These are phyloP conservation scores for Gonapodya prolifera DNA, from an alignment of 192 early-diverging fungal species.

Conservation along the genomic window DNA sequence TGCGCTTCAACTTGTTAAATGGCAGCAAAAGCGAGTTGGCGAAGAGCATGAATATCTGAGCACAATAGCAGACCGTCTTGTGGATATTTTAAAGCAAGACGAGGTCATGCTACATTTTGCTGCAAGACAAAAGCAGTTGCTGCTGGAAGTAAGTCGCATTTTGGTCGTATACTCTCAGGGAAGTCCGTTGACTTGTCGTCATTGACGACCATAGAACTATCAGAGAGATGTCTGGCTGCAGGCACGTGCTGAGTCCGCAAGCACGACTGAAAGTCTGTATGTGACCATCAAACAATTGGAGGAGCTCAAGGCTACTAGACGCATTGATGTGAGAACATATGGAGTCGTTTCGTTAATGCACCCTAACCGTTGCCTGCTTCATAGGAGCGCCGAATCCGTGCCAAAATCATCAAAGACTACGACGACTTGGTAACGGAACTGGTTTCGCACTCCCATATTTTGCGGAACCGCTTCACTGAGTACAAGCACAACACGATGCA, in stretches of 20 bases:
- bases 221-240: neutral
- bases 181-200: too few relatives aligned
- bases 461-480: neutral
- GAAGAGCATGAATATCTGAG: neutral
- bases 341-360: neutral
- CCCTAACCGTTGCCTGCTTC: neutral
- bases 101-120: neutral
- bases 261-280: neutral
- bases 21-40: neutral
- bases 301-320: neutral
- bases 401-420: neutral
- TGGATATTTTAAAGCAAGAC: neutral
- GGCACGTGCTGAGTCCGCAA: neutral
- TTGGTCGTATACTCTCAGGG: too few relatives aligned
- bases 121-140: neutral
- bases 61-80: neutral
- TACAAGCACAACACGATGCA: neutral
- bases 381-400: neutral
- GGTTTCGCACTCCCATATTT: neutral
- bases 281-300: neutral
- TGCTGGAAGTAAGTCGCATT: neutral
- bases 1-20: neutral
- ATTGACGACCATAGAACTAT: too few relatives aligned
- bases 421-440: neutral
- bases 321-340: neutral